phyloP scores from a whole-genome alignment of 2,329 filamentous ascomycete genomes.

The Colletotrichum phormii region DNA sequence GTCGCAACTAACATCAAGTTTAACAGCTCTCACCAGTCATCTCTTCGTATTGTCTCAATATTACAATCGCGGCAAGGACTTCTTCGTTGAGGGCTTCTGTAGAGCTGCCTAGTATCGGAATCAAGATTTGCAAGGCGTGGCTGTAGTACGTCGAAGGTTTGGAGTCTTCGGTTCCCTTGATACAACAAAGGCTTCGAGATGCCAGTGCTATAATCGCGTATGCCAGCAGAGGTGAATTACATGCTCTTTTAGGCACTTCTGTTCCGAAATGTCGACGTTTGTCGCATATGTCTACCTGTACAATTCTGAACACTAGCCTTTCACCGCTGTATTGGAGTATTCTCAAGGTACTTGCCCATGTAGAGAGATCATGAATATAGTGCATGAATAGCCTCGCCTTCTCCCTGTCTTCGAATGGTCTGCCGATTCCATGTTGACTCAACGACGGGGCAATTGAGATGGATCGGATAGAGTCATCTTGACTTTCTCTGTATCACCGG shows the following conservation, averaged over 20 bases:
- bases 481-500: background rate
- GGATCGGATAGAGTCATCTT: background rate
- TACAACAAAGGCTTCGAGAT: slow-evolving; percentile 39
- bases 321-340: background rate
- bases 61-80: slow-evolving; percentile 51
- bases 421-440: slow-evolving; percentile 15
- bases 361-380: slow-evolving; percentile 20
- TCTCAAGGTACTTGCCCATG: background rate
- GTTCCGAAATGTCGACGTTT: slow-evolving; percentile 52
- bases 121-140: slow-evolving; percentile 52
- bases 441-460: background rate
- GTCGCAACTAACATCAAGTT: no score
- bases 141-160: slow-evolving; percentile 54
- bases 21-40: slow-evolving; percentile 46
- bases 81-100: slow-evolving; percentile 50
- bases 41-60: slow-evolving; percentile 54
- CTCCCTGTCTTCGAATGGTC: slow-evolving; percentile 18
- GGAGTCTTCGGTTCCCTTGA: slow-evolving; percentile 40
- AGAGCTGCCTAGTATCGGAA: slow-evolving; percentile 49
- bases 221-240: slow-evolving; percentile 51
- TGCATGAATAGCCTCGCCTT: slow-evolving; percentile 27
- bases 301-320: background rate
- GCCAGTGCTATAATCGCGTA: slow-evolving; percentile 44
- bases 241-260: slow-evolving; percentile 53
- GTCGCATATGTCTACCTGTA: slow-evolving; percentile 56